phyloP scores from a whole-genome alignment of 345 rosid species.

The Carallia pectinifolia region DNA sequence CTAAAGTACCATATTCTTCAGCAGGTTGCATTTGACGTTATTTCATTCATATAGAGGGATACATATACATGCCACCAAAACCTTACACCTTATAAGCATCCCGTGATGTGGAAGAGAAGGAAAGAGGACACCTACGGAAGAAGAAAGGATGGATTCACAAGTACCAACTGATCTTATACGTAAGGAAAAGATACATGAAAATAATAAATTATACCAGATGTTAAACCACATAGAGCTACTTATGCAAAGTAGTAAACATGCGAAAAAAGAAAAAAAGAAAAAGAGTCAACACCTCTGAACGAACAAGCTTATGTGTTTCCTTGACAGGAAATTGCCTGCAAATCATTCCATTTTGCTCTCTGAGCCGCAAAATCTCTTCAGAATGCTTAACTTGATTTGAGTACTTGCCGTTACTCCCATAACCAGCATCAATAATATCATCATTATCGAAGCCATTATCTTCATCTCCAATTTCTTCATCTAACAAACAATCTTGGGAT shows the following conservation, averaged over 20 bases:
- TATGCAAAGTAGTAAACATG: background rate
- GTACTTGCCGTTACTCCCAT: slow-evolving; percentile 51
- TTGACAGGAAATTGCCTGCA: slow-evolving; percentile 92
- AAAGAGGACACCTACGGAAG: background rate
- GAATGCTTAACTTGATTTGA: slow-evolving; percentile 49
- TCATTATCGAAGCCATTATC: slow-evolving; percentile 53
- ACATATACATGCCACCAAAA: too few relatives aligned
- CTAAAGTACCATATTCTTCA: too few relatives aligned
- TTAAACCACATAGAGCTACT: too few relatives aligned
- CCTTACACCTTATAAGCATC: too few relatives aligned
- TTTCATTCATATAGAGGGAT: too few relatives aligned
- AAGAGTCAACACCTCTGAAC: slow-evolving; percentile 60
- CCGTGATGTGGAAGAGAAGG: too few relatives aligned
- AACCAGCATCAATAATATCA: slow-evolving; percentile 49
- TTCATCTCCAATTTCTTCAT: slow-evolving; percentile 54
- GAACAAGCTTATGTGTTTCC: slow-evolving; percentile 74
- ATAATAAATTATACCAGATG: too few relatives aligned
- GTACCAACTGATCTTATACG: background rate
- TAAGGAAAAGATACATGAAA: background rate
- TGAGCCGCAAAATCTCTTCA: slow-evolving; percentile 71
- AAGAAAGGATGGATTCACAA: background rate
- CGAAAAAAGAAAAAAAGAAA: background rate
- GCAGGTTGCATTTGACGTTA: too few relatives aligned
- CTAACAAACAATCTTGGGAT: slow-evolving; percentile 58
- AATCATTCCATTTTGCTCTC: slow-evolving; percentile 65